Evolutionary conservation across 2,329 filamentous ascomycete species (phyloP).

Genomic region (Aspergillus caelatus): DNA sequence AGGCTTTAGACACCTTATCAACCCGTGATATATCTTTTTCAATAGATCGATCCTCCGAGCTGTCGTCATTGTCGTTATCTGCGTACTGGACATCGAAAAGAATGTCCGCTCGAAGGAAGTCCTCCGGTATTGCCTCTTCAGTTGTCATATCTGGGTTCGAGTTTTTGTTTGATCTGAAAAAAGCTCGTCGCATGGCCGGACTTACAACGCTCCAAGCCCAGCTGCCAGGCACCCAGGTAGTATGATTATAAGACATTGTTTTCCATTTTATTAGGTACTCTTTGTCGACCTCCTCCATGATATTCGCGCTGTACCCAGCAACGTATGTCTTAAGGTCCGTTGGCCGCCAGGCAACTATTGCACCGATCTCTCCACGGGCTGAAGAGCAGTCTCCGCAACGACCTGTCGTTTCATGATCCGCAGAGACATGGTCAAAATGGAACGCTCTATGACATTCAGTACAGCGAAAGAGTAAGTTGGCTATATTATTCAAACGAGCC

Average conservation of each 20-base stretch:
- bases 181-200: constrained; percentile 69
- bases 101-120: constrained; percentile 83
- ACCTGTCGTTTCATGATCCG: constrained; percentile 55
- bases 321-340: constrained; percentile 59
- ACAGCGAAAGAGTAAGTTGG: constrained; percentile 84
- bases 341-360: constrained; percentile 88
- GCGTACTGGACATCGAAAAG: constrained; percentile 79
- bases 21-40: constrained; percentile 73
- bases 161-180: constrained; percentile 68
- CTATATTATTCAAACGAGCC: constrained; percentile 70
- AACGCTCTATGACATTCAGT: constrained; percentile 73
- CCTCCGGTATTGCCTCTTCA: constrained; percentile 82
- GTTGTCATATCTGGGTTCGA: constrained; percentile 68
- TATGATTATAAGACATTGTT: constrained; percentile 75
- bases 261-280: constrained; percentile 94
- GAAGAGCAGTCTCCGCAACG: constrained; percentile 76
- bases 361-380: constrained; percentile 67
- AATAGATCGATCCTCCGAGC: constrained; percentile 60
- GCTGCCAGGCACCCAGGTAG: constrained; percentile 82
- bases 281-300: constrained; percentile 74
- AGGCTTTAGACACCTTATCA: constrained; percentile 70
- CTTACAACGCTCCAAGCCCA: constrained; percentile 80
- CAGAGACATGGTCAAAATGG: constrained; percentile 81
- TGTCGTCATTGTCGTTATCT: constrained; percentile 43
- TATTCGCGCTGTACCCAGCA: constrained; percentile 55